These are phyloP conservation scores for Botryotinia calthae DNA, from an alignment of 2,329 filamentous ascomycete genomes.

Conservation along the genomic window DNA sequence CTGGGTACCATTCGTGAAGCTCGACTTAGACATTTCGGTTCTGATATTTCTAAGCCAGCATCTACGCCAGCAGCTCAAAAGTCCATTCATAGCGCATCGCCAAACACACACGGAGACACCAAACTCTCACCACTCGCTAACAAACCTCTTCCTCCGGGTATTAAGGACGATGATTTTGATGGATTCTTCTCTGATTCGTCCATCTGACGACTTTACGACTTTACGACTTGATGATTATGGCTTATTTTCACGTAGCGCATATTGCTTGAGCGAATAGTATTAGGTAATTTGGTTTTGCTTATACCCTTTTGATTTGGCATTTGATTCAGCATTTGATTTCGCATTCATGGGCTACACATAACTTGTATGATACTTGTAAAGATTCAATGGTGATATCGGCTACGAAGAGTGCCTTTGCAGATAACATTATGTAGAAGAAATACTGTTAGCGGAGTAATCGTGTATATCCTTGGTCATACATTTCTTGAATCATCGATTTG, in stretches of 20 bases:
- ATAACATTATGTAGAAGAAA: not conserved
- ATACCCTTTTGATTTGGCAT: not conserved
- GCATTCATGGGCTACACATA: not conserved
- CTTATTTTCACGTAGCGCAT: not conserved
- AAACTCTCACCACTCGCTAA: not conserved
- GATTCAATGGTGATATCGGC: not conserved
- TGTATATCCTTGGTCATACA: not conserved
- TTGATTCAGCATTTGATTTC: not conserved
- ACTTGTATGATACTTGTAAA: not conserved
- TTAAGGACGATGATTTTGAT: not conserved
- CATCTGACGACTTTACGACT: not conserved
- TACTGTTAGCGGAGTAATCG: not conserved
- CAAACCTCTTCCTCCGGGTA: not conserved
- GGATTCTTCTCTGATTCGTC: slow-evolving; percentile 4
- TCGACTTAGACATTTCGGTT: not conserved
- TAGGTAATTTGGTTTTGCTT: not conserved
- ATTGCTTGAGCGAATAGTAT: not conserved
- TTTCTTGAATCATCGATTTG: not conserved
- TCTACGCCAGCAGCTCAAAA: not conserved
- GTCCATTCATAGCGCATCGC: not conserved
- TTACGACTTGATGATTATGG: not conserved
- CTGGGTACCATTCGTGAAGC: not conserved
- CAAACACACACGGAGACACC: not conserved
- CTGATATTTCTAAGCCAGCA: not conserved
- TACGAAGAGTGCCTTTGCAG: not conserved